A percentile compares a stretch with the other conserved stretches of the same genome.
Evolutionary conservation across 1,139 yeast species (phyloP).

Genomic region (Martiniozyma asiatica): DNA sequence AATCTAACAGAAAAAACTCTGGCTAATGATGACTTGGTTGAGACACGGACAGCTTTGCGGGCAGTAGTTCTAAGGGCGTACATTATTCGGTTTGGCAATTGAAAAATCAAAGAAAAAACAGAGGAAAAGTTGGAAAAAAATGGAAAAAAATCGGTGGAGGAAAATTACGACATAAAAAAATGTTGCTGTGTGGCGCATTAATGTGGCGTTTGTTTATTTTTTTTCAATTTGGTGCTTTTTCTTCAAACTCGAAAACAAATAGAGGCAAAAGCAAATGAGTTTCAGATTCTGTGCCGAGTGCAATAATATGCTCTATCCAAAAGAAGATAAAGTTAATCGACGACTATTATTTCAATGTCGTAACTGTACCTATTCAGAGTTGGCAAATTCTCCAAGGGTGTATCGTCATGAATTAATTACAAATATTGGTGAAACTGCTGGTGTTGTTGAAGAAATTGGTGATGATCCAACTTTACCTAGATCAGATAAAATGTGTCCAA

Average conservation of each 20-base stretch:
- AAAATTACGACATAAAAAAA: too few species aligned
- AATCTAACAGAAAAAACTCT: constrained; percentile 6
- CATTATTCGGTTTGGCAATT: constrained; percentile 1
- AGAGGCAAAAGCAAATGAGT: constrained; percentile 52
- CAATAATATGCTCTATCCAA: constrained; percentile 98
- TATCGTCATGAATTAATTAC: constrained; percentile 89
- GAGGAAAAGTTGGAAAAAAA: constrained; percentile 1
- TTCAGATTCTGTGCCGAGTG: constrained; percentile 88
- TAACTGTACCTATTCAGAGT: constrained; percentile 87
- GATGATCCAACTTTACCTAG: constrained; percentile 93
- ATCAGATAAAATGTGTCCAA: constrained; percentile 86
- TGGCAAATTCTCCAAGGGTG: constrained; percentile 80
- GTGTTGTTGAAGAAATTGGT: constrained; percentile 94
- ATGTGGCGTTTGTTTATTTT: too few species aligned
- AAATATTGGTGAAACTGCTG: constrained; percentile 89
- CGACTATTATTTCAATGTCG: constrained; percentile 85
- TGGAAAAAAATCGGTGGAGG: background rate
- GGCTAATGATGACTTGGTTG: too few species aligned
- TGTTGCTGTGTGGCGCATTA: too few species aligned
- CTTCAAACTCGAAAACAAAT: too few species aligned
- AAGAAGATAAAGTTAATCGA: constrained; percentile 70
- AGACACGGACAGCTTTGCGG: constrained; percentile 3
- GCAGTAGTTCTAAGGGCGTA: constrained; percentile 7
- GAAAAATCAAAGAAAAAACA: background rate
- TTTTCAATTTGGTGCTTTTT: too few species aligned